Evolutionary conservation across 2,329 filamentous ascomycete species (phyloP).

Genomic region (Xylaria sp.): DNA sequence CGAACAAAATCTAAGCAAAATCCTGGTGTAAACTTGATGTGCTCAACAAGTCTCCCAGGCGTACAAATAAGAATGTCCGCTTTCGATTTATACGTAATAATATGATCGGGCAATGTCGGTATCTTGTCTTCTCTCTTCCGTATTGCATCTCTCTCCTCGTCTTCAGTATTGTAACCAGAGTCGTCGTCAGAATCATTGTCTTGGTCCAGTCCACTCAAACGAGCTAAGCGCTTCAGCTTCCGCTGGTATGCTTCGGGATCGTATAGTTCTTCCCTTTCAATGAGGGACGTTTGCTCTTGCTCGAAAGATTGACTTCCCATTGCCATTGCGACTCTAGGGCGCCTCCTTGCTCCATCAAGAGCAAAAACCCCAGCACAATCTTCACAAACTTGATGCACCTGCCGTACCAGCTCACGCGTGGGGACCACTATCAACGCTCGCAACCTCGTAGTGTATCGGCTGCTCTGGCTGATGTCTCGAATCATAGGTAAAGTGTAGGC

Average conservation of each 20-base stretch:
- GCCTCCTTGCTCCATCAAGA: constrained; percentile 64
- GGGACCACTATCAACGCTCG: constrained; percentile 88
- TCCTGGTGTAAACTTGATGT: constrained; percentile 83
- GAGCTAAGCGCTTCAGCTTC: constrained; percentile 55
- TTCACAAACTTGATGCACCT: constrained; percentile 83
- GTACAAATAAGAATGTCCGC: constrained; percentile 93
- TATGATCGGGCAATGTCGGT: constrained; percentile 66
- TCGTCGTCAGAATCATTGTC: constrained; percentile 52
- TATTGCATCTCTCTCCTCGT: constrained; percentile 48
- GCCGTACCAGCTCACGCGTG: constrained; percentile 88
- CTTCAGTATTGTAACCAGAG: constrained; percentile 51
- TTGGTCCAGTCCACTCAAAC: constrained; percentile 53
- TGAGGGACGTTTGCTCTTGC: constrained; percentile 63
- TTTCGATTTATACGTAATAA: constrained; percentile 74
- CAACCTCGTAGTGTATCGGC: constrained; percentile 68
- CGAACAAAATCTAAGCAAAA: constrained; percentile 82
- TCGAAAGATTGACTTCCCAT: constrained; percentile 83
- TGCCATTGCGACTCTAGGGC: constrained; percentile 82
- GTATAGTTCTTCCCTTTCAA: constrained; percentile 65
- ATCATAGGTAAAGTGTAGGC: constrained; percentile 91
- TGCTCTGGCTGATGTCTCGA: constrained; percentile 74
- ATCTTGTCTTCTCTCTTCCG: constrained; percentile 47
- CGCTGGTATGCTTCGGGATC: constrained; percentile 68
- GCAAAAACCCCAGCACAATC: constrained; percentile 73
- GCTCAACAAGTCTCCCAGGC: constrained; percentile 90